Percentiles rank a stretch among this genome's conserved stretches.
Evolutionary conservation across 805 yeast species (phyloP).

Genomic region (Yarrowia hollandica): DNA sequence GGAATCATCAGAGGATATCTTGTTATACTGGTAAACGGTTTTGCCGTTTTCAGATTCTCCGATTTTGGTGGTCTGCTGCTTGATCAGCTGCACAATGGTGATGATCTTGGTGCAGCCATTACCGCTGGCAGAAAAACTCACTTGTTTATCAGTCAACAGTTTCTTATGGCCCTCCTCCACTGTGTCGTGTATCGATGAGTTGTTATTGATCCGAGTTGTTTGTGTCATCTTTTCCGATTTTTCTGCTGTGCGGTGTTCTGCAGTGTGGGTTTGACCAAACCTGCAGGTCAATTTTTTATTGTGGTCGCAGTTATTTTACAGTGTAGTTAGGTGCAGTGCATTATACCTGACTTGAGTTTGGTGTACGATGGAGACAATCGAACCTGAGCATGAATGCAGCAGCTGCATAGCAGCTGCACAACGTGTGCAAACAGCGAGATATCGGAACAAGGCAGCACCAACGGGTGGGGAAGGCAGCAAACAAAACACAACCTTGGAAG

Average conservation of each 20-base stretch:
- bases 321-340: constrained; percentile 19
- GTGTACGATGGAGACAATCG: constrained; percentile 5
- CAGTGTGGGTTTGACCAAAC: background rate
- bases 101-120: constrained; percentile 34
- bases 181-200: constrained; percentile 14
- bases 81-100: constrained; percentile 35
- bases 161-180: constrained; percentile 8
- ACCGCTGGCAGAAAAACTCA: constrained; percentile 22
- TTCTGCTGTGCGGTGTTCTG: background rate
- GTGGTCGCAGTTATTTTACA: background rate
- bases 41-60: background rate
- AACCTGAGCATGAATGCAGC: background rate
- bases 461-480: constrained; percentile 21
- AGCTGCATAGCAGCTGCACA: background rate
- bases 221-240: background rate
- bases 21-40: constrained; percentile 34
- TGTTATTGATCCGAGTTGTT: background rate
- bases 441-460: constrained; percentile 12
- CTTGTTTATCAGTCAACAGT: constrained; percentile 10
- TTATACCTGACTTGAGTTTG: background rate
- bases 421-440: constrained; percentile 5
- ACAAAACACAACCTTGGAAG: constrained; percentile 1
- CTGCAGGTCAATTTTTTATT: background rate
- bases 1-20: background rate
- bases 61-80: constrained; percentile 27